Percentiles rank a stretch among this genome's conserved stretches.
Conservation (phyloP, 1,284 basidiomycete species). For the Puccinia brachypodii region DNA sequence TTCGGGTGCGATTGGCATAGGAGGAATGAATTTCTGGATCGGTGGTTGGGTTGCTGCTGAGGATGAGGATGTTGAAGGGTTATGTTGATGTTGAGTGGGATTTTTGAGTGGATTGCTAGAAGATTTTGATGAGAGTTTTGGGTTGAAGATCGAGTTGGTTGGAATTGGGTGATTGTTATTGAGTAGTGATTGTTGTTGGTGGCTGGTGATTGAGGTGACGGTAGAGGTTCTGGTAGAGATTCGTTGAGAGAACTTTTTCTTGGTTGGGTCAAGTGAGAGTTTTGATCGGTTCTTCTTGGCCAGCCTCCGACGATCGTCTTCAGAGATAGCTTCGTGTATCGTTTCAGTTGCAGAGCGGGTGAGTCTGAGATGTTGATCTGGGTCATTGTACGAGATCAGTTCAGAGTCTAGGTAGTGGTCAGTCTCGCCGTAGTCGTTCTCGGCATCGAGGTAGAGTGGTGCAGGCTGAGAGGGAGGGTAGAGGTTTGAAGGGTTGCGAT, state of each 20-base stretch:
- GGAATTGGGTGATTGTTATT: neutral
- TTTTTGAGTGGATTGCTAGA: neutral
- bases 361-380: slow-evolving; percentile 77
- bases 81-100: neutral
- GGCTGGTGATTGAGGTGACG: slow-evolving; percentile 12
- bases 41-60: neutral
- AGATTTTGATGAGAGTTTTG: neutral
- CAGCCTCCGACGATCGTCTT: slow-evolving; percentile 68
- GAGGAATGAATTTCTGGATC: slow-evolving; percentile 20
- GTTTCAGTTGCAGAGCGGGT: slow-evolving; percentile 84
- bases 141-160: slow-evolving; percentile 11
- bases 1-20: slow-evolving; percentile 46
- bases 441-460: slow-evolving; percentile 42
- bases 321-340: slow-evolving; percentile 76
- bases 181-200: neutral
- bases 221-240: slow-evolving; percentile 59
- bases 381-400: slow-evolving; percentile 61
- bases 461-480: slow-evolving; percentile 47
- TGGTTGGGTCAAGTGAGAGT: neutral
- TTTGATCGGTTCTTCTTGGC: slow-evolving; percentile 60
- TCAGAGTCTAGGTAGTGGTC: slow-evolving; percentile 27
- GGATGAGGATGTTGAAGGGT: neutral
- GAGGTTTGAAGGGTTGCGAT: slow-evolving; percentile 21
- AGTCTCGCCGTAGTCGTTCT: slow-evolving; percentile 15
- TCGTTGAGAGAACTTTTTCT: slow-evolving; percentile 61